Percentiles rank a stretch among this genome's conserved stretches.
Evolutionary conservation across 768 basidiomycete species (phyloP).

Genomic region (Saitozyma sp.): DNA sequence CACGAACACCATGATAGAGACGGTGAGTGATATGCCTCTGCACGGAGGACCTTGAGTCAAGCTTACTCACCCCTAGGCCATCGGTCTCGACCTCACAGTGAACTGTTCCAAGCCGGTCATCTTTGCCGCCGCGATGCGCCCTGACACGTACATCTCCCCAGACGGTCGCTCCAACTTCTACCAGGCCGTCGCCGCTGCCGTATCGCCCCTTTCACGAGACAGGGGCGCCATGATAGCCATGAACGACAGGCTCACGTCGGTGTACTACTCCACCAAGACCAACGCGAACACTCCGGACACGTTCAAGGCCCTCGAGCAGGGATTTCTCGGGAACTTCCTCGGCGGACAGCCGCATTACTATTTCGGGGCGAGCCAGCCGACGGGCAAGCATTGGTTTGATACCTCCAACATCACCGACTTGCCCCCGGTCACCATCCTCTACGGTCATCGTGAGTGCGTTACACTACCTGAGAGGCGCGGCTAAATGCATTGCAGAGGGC

Average conservation of each 20-base stretch:
- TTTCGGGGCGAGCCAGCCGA: conserved; percentile 34
- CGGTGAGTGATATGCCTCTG: conserved; percentile 12
- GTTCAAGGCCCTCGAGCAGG: conserved; percentile 48
- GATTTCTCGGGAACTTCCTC: conserved; percentile 45
- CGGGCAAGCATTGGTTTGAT: conserved; percentile 53
- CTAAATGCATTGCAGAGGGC: conserved; percentile 4
- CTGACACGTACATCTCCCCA: conserved; percentile 43
- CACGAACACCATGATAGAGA: conserved; percentile 49
- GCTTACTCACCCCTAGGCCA: too few relatives aligned
- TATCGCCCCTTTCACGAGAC: conserved; percentile 19
- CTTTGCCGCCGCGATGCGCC: conserved; percentile 51
- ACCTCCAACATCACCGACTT: conserved; percentile 16
- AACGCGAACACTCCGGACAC: conserved; percentile 47
- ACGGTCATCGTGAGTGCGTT: conserved; percentile 7
- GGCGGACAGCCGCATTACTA: conserved; percentile 35
- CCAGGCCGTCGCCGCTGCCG: conserved; percentile 40
- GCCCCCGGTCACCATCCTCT: conserved; percentile 37
- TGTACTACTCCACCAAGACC: conserved; percentile 45
- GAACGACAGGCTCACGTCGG: conserved; percentile 51
- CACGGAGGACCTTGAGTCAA: too few relatives aligned
- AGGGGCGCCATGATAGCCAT: conserved; percentile 47
- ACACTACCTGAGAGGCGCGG: too few relatives aligned
- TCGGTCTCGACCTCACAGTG: conserved; percentile 43
- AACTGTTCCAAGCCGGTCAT: conserved; percentile 48
- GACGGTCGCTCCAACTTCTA: conserved; percentile 46